Evolutionary conservation across 768 basidiomycete species (phyloP).

Genomic region (Naganishia onofrii): DNA sequence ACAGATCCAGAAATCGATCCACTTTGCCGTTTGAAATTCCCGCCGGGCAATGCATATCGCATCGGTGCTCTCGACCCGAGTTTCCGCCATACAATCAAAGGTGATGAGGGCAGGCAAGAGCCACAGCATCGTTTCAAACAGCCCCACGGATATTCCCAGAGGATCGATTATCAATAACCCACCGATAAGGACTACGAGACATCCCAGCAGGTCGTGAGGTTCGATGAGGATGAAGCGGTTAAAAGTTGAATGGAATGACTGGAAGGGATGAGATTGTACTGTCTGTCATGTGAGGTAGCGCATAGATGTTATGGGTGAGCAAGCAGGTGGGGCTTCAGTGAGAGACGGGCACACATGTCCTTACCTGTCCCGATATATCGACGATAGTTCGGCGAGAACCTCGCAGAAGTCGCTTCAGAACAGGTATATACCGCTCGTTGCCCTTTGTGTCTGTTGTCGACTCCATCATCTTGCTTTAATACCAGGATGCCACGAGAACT

Average conservation of each 20-base stretch:
- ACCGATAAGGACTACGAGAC: not conserved
- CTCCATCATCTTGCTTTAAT: too few relatives aligned
- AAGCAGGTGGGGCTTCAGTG: too few relatives aligned
- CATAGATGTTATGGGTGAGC: too few relatives aligned
- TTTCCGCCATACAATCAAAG: not conserved
- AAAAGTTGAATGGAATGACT: not conserved
- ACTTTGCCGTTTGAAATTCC: not conserved
- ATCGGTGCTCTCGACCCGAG: too few relatives aligned
- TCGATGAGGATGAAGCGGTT: not conserved
- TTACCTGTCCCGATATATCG: not conserved
- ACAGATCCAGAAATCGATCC: conserved; percentile 16
- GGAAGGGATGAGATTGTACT: not conserved
- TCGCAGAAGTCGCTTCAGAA: not conserved
- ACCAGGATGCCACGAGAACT: too few relatives aligned
- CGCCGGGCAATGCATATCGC: too few relatives aligned
- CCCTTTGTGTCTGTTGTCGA: not conserved
- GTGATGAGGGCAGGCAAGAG: conserved; percentile 4
- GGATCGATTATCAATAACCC: conserved; percentile 2
- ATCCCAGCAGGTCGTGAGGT: not conserved
- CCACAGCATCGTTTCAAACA: not conserved
- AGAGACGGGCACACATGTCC: not conserved
- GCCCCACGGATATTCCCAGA: not conserved
- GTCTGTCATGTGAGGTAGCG: not conserved
- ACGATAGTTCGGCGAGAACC: not conserved
- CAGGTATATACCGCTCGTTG: not conserved